Evolutionary conservation across 305 asterid genomes (phyloP).

Genomic region (Coffea humblotiana): DNA sequence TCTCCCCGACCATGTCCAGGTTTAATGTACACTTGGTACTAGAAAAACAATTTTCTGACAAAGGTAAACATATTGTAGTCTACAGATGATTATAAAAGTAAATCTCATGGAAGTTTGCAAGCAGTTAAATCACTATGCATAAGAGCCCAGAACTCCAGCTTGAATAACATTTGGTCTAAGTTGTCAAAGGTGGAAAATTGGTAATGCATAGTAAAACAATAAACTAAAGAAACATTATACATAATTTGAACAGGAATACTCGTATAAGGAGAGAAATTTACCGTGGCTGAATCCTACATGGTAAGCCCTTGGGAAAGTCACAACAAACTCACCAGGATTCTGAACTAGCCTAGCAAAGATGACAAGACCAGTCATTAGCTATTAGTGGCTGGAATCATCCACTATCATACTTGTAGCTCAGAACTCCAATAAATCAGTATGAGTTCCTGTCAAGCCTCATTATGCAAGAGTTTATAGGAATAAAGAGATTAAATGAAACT

Average conservation of each 20-base stretch:
- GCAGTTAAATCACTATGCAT: neutral
- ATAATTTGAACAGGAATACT: constrained; percentile 12
- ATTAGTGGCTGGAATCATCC: constrained; percentile 1
- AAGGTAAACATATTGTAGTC: neutral
- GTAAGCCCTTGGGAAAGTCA: constrained; percentile 98
- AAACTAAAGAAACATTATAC: constrained; percentile 2
- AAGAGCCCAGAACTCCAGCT: neutral
- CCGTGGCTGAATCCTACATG: constrained; percentile 99
- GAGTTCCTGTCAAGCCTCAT: neutral
- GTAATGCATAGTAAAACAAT: neutral
- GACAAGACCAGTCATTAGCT: constrained; percentile 14
- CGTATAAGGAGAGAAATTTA: constrained; percentile 36
- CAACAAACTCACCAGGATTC: constrained; percentile 96
- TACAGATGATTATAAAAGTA: neutral
- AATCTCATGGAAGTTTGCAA: neutral
- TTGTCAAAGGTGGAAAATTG: neutral
- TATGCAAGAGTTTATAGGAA: constrained; percentile 1
- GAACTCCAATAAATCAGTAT: neutral
- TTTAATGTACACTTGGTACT: neutral
- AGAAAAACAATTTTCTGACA: neutral
- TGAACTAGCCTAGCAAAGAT: constrained; percentile 78
- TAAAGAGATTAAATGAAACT: neutral
- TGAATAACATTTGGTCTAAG: neutral
- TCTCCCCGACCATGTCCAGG: neutral
- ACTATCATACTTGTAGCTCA: neutral